Percentiles rank a stretch among this genome's conserved stretches.
Conservation (phyloP, 2,329 filamentous ascomycete genomes). For the Cercospora sesami region DNA sequence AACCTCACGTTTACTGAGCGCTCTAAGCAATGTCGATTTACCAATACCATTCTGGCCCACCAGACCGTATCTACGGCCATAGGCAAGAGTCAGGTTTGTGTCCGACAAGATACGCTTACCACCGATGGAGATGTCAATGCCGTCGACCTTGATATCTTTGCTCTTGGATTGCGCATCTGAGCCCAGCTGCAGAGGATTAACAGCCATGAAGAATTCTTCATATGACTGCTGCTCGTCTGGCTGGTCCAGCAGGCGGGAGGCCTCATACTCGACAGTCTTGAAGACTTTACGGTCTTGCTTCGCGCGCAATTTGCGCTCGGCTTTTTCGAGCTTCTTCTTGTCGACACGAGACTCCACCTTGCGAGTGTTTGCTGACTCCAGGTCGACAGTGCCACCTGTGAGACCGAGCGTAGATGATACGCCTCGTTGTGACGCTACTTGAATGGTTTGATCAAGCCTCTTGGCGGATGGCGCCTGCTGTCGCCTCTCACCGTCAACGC, state of each 20-base stretch:
- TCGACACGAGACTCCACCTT: slow-evolving; percentile 98
- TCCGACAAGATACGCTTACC: slow-evolving; percentile 87
- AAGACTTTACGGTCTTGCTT: slow-evolving; percentile 98
- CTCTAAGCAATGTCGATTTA: slow-evolving; percentile 81
- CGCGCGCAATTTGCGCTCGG: slow-evolving; percentile 92
- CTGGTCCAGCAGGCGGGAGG: slow-evolving; percentile 82
- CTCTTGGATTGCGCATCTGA: slow-evolving; percentile 71
- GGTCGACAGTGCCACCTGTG: slow-evolving; percentile 77
- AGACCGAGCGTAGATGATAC: slow-evolving; percentile 94
- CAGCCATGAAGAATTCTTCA: slow-evolving; percentile 99
- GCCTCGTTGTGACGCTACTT: slow-evolving; percentile 90
- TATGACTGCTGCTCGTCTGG: slow-evolving; percentile 85
- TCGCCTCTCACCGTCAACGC: slow-evolving; percentile 63
- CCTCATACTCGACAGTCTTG: slow-evolving; percentile 98
- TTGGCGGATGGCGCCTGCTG: slow-evolving; percentile 74
- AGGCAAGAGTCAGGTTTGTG: slow-evolving; percentile 84
- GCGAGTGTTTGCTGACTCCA: slow-evolving; percentile 87
- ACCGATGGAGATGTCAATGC: slow-evolving; percentile 89
- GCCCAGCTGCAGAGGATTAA: slow-evolving; percentile 92
- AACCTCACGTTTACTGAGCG: slow-evolving; percentile 88
- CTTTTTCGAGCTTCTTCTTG: slow-evolving; percentile 98
- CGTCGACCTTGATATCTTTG: slow-evolving; percentile 98
- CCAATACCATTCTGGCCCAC: slow-evolving; percentile 99
- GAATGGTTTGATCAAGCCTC: slow-evolving; percentile 89
- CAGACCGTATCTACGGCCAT: slow-evolving; percentile 90